Conservation (phyloP, 2,329 filamentous ascomycete species). For the Colletotrichum paranaense region DNA sequence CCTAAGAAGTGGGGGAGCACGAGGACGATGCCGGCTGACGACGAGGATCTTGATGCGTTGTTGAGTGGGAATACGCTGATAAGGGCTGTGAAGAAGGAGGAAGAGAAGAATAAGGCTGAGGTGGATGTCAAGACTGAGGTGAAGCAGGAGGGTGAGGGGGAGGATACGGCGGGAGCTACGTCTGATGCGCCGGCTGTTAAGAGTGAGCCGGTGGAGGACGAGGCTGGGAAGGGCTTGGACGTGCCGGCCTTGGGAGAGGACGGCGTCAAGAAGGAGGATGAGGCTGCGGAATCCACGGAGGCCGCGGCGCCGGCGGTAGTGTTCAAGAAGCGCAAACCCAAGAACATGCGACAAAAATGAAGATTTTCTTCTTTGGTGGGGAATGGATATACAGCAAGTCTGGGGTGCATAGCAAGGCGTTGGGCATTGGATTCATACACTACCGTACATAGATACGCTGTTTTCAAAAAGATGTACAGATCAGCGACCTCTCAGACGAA, state of each 20-base stretch:
- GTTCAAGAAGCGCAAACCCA: conserved; percentile 85
- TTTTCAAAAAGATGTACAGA: not conserved
- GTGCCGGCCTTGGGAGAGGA: conserved; percentile 18
- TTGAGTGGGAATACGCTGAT: conserved; percentile 52
- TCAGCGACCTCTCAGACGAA: not conserved
- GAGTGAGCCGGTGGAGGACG: conserved; percentile 47
- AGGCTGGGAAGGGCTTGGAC: conserved; percentile 25
- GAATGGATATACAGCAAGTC: not conserved
- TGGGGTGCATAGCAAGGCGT: conserved; percentile 24
- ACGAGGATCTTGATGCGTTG: conserved; percentile 72
- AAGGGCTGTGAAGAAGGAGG: conserved; percentile 44
- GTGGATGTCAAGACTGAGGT: conserved; percentile 37
- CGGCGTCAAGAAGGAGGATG: conserved; percentile 56
- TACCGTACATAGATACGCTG: not conserved
- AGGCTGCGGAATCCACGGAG: conserved; percentile 39
- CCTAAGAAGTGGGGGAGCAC: conserved; percentile 64
- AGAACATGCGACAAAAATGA: conserved; percentile 70
- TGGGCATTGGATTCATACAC: not conserved
- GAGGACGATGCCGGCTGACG: conserved; percentile 59
- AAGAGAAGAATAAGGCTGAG: conserved; percentile 44
- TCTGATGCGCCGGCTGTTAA: conserved; percentile 47
- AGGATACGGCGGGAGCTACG: conserved; percentile 42
- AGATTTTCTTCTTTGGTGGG: not conserved
- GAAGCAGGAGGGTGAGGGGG: conserved; percentile 42
- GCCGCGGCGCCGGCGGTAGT: conserved; percentile 62